Conservation (phyloP, 257 asterid species). For the Solanum sejunctum region DNA sequence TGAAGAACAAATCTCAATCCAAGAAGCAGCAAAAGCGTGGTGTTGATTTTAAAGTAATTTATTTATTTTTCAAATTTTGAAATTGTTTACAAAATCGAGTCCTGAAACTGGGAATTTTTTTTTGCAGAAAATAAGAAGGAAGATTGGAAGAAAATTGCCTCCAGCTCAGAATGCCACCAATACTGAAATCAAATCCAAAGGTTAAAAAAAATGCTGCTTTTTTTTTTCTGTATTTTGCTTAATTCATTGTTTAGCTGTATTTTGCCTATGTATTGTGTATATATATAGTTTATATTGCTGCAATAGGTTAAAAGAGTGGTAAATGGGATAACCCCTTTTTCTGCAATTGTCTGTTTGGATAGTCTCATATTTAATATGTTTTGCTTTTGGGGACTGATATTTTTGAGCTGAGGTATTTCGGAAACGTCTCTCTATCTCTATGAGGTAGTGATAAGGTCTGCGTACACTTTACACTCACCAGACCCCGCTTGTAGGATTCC, state of each 20-base stretch:
- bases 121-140: constrained; percentile 73
- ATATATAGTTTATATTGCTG: background rate
- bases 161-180: constrained; percentile 86
- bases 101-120: background rate
- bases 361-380: background rate
- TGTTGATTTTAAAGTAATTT: constrained; percentile 64
- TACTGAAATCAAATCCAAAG: constrained; percentile 70
- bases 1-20: constrained; percentile 48
- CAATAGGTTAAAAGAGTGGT: background rate
- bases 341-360: background rate
- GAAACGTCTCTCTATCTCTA: no score
- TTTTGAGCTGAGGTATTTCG: no score
- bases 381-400: no score
- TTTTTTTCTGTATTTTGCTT: no score
- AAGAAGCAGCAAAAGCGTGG: constrained; percentile 66
- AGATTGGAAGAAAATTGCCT: constrained; percentile 88
- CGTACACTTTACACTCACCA: no score
- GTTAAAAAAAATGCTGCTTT: background rate
- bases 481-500: no score
- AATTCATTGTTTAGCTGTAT: background rate
- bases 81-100: background rate
- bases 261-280: background rate
- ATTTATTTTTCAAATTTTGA: background rate
- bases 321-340: background rate
- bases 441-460: no score